Evolutionary conservation across 805 yeast genomes (phyloP), one percentile per base, ranked within the genome.

Genomic region (Crinitomyces ghanaensis): DNA sequence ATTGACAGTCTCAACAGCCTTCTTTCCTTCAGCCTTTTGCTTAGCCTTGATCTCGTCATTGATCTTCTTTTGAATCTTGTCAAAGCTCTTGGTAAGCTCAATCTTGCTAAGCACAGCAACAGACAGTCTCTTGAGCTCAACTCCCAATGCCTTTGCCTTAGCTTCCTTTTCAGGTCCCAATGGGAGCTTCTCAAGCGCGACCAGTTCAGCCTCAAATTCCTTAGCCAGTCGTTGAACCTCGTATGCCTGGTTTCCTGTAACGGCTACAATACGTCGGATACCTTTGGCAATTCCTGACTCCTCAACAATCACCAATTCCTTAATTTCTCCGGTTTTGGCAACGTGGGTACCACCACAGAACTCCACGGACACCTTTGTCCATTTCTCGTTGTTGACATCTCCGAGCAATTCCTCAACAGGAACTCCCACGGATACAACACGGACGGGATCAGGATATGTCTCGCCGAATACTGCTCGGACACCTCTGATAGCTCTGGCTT

Each of bases 321-420:
- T 85, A 56, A 91, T 91, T 40, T 88, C 97, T 40, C 88, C 80
- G 13, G 97, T 88, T 60, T 80, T 78, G 31, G 72, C 68, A 45
- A 91, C 95, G 53, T 91, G 99, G 8, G 98, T 91, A 62, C 99
- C 99, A 63, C 99, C 99, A 63, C 99, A 91, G 69, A 91, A 91
- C 64, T 91, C 99, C 45, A 91, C 69, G 1, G 95, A 83, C 51
- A 70, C 66, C 26, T 70, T 62, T 49, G 57, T 61, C 97, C 98
- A 91, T 50, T 82, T 72, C 33, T 63, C 62, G 52, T 72, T 80
- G 19, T 63, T 48, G 46, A 96, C 95, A 48, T 75, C 66, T 5
- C 67, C 65, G 44, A 88, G 56, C 46, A 91, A 65, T 9, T 80
- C 91, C 17, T 81, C 85, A 28, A 91, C 85, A 30, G 95, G 76